Evolutionary conservation across 148 eudicot genomes (phyloP).

Genomic region (Spergularia bocconei): DNA sequence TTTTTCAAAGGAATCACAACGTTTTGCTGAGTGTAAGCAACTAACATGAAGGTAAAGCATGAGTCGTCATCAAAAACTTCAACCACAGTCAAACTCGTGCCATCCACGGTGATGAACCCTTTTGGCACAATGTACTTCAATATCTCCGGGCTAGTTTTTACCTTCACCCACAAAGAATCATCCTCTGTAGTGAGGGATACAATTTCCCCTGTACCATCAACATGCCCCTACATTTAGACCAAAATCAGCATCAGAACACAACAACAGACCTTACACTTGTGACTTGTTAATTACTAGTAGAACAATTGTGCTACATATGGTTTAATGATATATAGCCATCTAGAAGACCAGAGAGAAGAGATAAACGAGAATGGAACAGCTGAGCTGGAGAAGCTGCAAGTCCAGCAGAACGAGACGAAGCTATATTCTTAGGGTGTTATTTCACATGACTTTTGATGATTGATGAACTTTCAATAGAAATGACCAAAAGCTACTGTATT

Average conservation of each 20-base stretch:
- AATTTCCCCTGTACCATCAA: slow-evolving; percentile 87
- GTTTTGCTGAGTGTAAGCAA: slow-evolving; percentile 81
- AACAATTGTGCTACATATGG: background rate
- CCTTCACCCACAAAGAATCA: slow-evolving; percentile 93
- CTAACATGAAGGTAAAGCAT: slow-evolving; percentile 88
- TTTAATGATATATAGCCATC: background rate
- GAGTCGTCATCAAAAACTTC: slow-evolving; percentile 74
- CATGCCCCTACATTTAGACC: slow-evolving; percentile 59
- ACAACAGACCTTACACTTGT: background rate
- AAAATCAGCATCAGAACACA: background rate
- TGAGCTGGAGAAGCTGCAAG: background rate
- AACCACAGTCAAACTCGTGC: slow-evolving; percentile 94
- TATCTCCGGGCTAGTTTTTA: slow-evolving; percentile 56
- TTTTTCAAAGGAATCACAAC: slow-evolving; percentile 82
- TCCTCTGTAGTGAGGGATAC: slow-evolving; percentile 51
- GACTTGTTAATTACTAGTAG: background rate
- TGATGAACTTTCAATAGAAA: too few species aligned
- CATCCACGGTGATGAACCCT: slow-evolving; percentile 89
- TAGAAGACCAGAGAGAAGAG: background rate
- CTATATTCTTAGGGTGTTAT: too few species aligned
- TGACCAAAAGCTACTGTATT: too few species aligned
- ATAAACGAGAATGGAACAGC: background rate
- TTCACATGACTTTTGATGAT: too few species aligned
- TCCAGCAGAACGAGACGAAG: background rate
- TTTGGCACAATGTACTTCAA: slow-evolving; percentile 87